Conservation (phyloP, 495 filamentous ascomycete genomes). For the Evernia prunastri region DNA sequence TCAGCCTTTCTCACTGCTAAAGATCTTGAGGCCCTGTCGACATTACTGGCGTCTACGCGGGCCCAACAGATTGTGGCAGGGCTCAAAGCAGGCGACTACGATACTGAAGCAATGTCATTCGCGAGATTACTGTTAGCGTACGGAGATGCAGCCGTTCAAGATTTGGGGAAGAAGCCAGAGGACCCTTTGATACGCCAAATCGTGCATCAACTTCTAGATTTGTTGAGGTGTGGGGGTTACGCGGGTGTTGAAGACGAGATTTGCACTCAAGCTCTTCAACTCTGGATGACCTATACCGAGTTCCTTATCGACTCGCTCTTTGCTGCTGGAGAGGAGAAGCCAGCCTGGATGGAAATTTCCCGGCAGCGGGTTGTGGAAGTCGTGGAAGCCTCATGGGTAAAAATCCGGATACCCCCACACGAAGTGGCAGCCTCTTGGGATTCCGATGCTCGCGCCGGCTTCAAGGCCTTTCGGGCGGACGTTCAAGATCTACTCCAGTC, state of each 20-base stretch:
- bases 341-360: slow-evolving; percentile 34
- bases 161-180: slow-evolving; percentile 37
- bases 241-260: slow-evolving; percentile 72
- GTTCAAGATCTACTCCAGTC: slow-evolving; percentile 74
- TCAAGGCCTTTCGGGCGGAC: slow-evolving; percentile 72
- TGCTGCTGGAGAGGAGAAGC: slow-evolving; percentile 31
- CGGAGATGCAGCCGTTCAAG: slow-evolving; percentile 50
- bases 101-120: slow-evolving; percentile 60
- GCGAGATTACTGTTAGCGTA: slow-evolving; percentile 65
- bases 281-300: slow-evolving; percentile 71
- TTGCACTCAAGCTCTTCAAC: slow-evolving; percentile 70
- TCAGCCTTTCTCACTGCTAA: slow-evolving; percentile 51
- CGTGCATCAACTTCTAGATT: slow-evolving; percentile 44
- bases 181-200: slow-evolving; percentile 15
- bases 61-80: slow-evolving; percentile 38
- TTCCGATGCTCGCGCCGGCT: slow-evolving; percentile 61
- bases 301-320: slow-evolving; percentile 39
- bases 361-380: slow-evolving; percentile 44
- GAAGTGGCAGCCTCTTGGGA: slow-evolving; percentile 53
- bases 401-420: slow-evolving; percentile 53
- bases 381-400: slow-evolving; percentile 54
- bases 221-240: slow-evolving; percentile 65
- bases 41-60: slow-evolving; percentile 52
- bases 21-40: slow-evolving; percentile 49
- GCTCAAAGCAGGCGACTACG: slow-evolving; percentile 54